Percentiles rank a stretch among this genome's conserved stretches.
These are phyloP conservation scores for Sarcomyxa edulis DNA, from an alignment of 768 basidiomycete species.

Conservation along the genomic window DNA sequence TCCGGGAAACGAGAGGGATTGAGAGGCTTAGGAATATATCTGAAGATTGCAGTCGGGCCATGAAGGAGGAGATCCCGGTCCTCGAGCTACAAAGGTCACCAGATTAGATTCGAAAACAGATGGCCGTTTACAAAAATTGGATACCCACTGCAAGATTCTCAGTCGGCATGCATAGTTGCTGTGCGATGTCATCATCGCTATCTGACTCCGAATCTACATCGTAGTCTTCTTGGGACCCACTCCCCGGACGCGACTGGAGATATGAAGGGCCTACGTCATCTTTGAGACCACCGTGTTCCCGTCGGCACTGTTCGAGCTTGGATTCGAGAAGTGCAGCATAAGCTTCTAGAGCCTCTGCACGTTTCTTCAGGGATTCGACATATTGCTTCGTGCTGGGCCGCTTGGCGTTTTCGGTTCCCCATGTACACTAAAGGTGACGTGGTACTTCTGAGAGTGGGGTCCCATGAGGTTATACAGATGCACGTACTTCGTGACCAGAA, in stretches of 20 bases:
- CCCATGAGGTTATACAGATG: not conserved
- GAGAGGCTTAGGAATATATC: conserved; percentile 25
- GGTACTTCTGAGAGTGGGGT: not conserved
- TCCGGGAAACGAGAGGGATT: conserved; percentile 31
- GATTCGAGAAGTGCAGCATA: conserved; percentile 38
- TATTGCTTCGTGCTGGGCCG: conserved; percentile 39
- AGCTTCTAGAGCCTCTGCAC: conserved; percentile 30
- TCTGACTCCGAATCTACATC: conserved; percentile 21
- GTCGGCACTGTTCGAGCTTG: conserved; percentile 33
- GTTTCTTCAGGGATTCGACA: conserved; percentile 39
- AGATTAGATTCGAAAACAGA: not conserved
- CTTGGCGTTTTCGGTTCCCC: conserved; percentile 35
- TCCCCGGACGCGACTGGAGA: conserved; percentile 23
- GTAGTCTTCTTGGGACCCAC: conserved; percentile 12
- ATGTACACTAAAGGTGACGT: conserved; percentile 30
- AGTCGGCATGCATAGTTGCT: conserved; percentile 33
- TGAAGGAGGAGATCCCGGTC: conserved; percentile 34
- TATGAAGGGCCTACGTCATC: conserved; percentile 21
- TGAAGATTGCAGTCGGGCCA: conserved; percentile 38
- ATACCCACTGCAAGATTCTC: conserved; percentile 29
- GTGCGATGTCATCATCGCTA: conserved; percentile 19
- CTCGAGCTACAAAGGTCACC: conserved; percentile 23
- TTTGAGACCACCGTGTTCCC: conserved; percentile 27
- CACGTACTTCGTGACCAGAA: conserved; percentile 32
- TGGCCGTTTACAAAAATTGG: not conserved